Evolutionary conservation across 1,139 yeast genomes (phyloP).

Genomic region (Diutina sp.): DNA sequence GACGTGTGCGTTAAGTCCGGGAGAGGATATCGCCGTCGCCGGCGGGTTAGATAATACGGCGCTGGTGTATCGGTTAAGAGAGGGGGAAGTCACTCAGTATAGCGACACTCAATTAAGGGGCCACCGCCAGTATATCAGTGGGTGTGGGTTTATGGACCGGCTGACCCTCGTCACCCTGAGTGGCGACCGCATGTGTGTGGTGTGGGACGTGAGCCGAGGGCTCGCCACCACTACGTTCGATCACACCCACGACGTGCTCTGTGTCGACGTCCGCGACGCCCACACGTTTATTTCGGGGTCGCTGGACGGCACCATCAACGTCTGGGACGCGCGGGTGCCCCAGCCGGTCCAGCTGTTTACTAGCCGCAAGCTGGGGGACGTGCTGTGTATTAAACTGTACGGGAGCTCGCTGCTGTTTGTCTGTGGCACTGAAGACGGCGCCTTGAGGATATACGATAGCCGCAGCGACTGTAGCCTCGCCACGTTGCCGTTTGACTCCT

Average conservation of each 20-base stretch:
- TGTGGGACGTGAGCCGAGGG: slow-evolving; percentile 71
- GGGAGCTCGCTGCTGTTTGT: slow-evolving; percentile 45
- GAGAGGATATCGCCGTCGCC: slow-evolving; percentile 63
- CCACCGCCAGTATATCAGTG: slow-evolving; percentile 42
- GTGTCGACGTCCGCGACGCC: slow-evolving; percentile 21
- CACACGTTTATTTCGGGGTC: slow-evolving; percentile 52
- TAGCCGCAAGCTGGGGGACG: slow-evolving; percentile 33
- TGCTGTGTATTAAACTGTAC: slow-evolving; percentile 52
- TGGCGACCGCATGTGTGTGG: slow-evolving; percentile 71
- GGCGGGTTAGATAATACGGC: slow-evolving; percentile 67
- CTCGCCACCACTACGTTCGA: slow-evolving; percentile 48
- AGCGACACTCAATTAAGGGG: not conserved
- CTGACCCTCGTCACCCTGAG: slow-evolving; percentile 54
- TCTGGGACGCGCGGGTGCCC: slow-evolving; percentile 54
- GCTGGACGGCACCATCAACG: slow-evolving; percentile 57
- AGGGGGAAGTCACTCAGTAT: slow-evolving; percentile 5
- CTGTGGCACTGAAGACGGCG: slow-evolving; percentile 73
- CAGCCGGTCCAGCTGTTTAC: slow-evolving; percentile 54
- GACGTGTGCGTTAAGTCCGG: slow-evolving; percentile 61
- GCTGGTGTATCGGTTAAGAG: slow-evolving; percentile 46
- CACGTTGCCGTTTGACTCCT: slow-evolving; percentile 2
- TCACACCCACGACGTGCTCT: slow-evolving; percentile 72
- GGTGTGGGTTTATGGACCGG: slow-evolving; percentile 47
- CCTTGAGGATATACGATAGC: slow-evolving; percentile 59
- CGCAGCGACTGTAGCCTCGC: slow-evolving; percentile 66